phyloP scores from a whole-genome alignment of 345 rosid species.

The Euphorbia tirucalli region DNA sequence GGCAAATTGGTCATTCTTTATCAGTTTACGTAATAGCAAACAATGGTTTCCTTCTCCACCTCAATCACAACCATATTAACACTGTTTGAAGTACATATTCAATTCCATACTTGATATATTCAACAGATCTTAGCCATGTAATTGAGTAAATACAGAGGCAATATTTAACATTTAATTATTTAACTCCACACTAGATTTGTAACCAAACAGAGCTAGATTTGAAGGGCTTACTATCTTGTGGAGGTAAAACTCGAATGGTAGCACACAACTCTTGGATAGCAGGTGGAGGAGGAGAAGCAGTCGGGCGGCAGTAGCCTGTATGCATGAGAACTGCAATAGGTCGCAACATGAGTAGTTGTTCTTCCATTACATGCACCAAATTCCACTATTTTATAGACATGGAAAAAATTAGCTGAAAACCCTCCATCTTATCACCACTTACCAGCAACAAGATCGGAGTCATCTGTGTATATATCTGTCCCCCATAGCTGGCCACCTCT shows the following conservation, averaged over 20 bases:
- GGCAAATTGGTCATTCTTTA: neutral
- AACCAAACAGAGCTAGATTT: neutral
- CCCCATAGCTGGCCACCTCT: constrained; percentile 99
- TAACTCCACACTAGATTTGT: too few species aligned
- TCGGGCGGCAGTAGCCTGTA: constrained; percentile 97
- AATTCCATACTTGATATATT: neutral
- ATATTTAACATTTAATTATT: neutral
- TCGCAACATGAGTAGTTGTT: constrained; percentile 22
- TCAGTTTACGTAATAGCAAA: neutral
- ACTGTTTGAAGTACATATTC: neutral
- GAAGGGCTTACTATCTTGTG: constrained; percentile 78
- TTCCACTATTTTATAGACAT: neutral
- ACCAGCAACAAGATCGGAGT: constrained; percentile 99
- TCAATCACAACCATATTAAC: neutral
- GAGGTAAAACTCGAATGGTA: constrained; percentile 78
- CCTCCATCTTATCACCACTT: constrained; percentile 16
- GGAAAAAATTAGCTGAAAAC: neutral
- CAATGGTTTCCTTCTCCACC: neutral
- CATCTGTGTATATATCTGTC: constrained; percentile 91
- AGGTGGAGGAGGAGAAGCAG: constrained; percentile 94
- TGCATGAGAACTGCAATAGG: constrained; percentile 88
- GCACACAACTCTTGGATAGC: constrained; percentile 91
- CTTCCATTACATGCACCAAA: neutral
- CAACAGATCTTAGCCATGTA: neutral
- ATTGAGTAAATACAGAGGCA: neutral